Base-by-base conservation (phyloP, 192 early-diverging fungal species). In the Oehlia diaphana region DNA sequence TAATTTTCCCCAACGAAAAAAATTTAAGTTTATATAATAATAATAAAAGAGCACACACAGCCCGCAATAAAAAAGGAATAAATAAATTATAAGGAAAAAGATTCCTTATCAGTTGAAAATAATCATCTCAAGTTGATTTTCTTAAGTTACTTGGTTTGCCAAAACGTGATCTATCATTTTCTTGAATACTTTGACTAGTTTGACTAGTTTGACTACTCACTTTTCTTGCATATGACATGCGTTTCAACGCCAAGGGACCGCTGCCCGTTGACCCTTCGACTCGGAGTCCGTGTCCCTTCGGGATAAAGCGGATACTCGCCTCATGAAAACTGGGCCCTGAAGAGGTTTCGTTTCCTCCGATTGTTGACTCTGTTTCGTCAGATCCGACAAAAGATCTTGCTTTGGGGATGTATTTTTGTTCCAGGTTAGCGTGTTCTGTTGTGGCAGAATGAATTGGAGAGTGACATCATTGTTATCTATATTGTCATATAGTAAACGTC, bases 381-480 rank as follows among this genome's bases (percentile, higher is more conserved):
- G n/a, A 13, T 79, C 77, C 50, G 77, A 79, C 50, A 79, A 79
- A 79, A 79, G 77, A 79, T 63, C 53, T 68, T 68, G 68, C 77
- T 63, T 79, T 79, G 67, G 77, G 77, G 68, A 79, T 79, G 68
- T 71, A 71, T 31, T 71, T 79, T 78, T 78, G 76, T 79, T 79
- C 77, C 77, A 79, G 50, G 69, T 79, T 79, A 79, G 77, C 77
- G 77, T 79, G 77, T 79, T 79, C 77, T 79, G 77, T 79, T 66
- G 26, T 79, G 77, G 77, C 77, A 79, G 77, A 79, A 79, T 79
- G 77, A 79, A 79, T 79, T 79, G 77, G 77, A 79, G 77, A 79
- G 77, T 79, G 77, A 71, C 77, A 79, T 79, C 77, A 79, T 67
- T 79, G 77, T 79, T 79, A 79, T 79, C 77, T 79, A 79, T 79